Base-by-base conservation (phyloP, 2,329 filamentous ascomycete genomes). In the Alternaria conjuncta region DNA sequence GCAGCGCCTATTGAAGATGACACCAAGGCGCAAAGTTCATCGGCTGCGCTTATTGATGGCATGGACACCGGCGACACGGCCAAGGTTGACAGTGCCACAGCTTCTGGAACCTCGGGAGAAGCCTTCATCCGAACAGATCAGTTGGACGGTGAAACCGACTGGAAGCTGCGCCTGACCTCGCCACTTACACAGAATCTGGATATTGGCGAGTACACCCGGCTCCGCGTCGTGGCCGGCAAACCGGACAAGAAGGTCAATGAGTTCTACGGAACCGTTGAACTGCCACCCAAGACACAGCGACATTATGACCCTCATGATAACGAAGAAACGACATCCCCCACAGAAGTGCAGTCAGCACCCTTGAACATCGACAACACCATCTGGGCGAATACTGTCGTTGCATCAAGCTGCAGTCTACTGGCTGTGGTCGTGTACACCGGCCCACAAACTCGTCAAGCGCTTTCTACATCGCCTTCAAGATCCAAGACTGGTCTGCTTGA, bases 51-150 rank as follows among this genome's bases (percentile, higher is more conserved):
- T 10, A 65, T 76, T 4, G 74, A 72, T 57, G 67, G 60, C 63
- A 7, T 50, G 4, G 63, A 74, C 41, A 61, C 70, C 12, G 62
- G 63, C n/a, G 58, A 67, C 10, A 13, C 66, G 1, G 32, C 63
- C 18, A 71, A 70, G 30, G 62, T 61, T 7, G 71, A 76, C 23
- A 66, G 36, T 43, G 54, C 67, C 13, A 47, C 65, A 23, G 68
- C 68, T 11, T 68, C 70, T 36, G 75, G 76, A 13, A 78, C 86
- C n/a, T 85, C 86, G 25, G 94, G 94, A 26, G 96, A 99, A 81
- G 95, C 95, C 0, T 99, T 99, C 75, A 98, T 99, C 75, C 88
- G 96, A 64, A 99, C 96, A 2, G 96, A 99, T 79, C 96, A 99
- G 77, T 86, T 99, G 10, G 96, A 99, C 75, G 96, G 96, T 71